Conservation (phyloP, 1,139 yeast species). For the Pichia sp. region DNA sequence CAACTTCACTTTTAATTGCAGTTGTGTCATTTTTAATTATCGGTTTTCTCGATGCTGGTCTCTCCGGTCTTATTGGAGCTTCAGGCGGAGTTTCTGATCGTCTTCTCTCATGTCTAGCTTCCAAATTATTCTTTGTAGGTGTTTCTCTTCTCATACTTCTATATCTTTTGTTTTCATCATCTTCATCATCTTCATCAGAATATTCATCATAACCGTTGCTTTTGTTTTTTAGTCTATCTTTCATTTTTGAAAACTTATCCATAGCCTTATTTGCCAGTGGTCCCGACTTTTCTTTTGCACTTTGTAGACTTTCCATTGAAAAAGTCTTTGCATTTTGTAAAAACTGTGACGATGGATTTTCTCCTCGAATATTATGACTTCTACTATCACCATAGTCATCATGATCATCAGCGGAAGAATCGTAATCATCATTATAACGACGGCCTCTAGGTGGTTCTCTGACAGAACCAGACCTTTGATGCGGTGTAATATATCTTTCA, state of each 20-base stretch:
- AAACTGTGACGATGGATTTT: conserved; percentile 9
- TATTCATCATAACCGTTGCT: conserved; percentile 1
- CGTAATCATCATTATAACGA: not conserved
- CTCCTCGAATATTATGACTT: not conserved
- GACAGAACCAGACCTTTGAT: not conserved
- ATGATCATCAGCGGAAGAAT: conserved; percentile 1
- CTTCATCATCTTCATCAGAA: conserved; percentile 5
- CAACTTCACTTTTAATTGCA: not conserved
- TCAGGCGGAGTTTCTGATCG: not conserved
- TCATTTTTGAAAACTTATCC: conserved; percentile 12
- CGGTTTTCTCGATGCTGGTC: not conserved
- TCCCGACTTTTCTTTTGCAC: conserved; percentile 12
- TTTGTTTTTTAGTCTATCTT: conserved; percentile 9
- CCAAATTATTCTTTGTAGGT: not conserved
- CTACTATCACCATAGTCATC: conserved; percentile 2
- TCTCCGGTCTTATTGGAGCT: not conserved
- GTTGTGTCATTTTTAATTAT: not conserved
- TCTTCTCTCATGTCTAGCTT: not conserved
- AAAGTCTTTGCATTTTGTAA: conserved; percentile 10
- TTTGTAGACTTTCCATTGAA: conserved; percentile 12
- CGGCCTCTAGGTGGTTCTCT: not conserved
- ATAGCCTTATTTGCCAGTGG: conserved; percentile 14
- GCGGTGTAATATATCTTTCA: not conserved
- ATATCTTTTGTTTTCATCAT: not conserved
- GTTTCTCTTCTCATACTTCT: not conserved